These are phyloP conservation scores for Fusarium brachygibbosum DNA, from an alignment of 2,329 filamentous ascomycete genomes.

Conservation along the genomic window DNA sequence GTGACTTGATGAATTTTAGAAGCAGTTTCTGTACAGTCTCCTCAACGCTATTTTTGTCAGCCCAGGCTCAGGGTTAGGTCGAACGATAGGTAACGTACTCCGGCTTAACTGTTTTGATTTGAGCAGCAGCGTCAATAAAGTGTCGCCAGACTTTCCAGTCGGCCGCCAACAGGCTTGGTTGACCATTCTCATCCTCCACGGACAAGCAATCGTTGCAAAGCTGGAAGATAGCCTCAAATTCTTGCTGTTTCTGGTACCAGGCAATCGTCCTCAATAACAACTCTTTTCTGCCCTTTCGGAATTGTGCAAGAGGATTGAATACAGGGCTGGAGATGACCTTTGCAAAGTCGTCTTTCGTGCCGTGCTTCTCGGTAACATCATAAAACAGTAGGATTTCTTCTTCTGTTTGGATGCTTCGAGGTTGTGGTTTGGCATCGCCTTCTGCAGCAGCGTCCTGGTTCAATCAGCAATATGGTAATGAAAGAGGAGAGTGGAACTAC, in stretches of 20 bases:
- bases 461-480: not conserved
- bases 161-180: constrained; percentile 60
- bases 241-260: constrained; percentile 54
- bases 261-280: constrained; percentile 59
- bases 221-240: constrained; percentile 60
- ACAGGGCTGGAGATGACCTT: constrained; percentile 56
- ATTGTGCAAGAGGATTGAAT: constrained; percentile 60
- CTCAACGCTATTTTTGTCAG: constrained; percentile 47
- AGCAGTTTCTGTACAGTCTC: constrained; percentile 51
- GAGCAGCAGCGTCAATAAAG: constrained; percentile 56
- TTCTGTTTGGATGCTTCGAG: constrained; percentile 59
- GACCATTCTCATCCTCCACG: constrained; percentile 54
- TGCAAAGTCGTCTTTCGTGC: constrained; percentile 57
- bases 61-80: too few species aligned
- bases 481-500: constrained; percentile 50
- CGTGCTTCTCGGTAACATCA: constrained; percentile 61
- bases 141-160: constrained; percentile 60
- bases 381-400: constrained; percentile 66
- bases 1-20: constrained; percentile 49
- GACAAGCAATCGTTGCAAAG: constrained; percentile 61
- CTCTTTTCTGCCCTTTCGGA: constrained; percentile 63
- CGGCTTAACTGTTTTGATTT: constrained; percentile 50
- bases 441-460: constrained; percentile 40
- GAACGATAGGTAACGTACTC: constrained; percentile 50
- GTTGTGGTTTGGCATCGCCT: constrained; percentile 42